Conservation (phyloP, 2,329 filamentous ascomycete species). For the Penicillium sp. region DNA sequence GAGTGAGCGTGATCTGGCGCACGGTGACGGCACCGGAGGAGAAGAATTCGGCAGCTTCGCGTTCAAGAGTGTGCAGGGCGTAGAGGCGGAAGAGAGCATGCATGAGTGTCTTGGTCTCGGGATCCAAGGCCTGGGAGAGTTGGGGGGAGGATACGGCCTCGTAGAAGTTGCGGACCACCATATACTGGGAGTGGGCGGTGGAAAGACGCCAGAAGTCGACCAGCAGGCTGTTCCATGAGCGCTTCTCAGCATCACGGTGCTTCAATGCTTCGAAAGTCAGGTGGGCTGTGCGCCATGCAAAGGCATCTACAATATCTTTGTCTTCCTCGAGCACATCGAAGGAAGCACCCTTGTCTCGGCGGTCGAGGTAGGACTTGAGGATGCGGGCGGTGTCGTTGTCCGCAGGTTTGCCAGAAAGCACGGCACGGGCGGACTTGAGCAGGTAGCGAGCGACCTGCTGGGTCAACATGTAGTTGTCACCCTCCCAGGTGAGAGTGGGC, state of each 20-base stretch:
- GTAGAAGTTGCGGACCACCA: constrained; percentile 79
- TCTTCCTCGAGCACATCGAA: constrained; percentile 72
- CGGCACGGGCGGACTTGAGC: constrained; percentile 70
- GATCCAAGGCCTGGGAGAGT: constrained; percentile 55
- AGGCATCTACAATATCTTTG: constrained; percentile 68
- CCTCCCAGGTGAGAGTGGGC: constrained; percentile 70
- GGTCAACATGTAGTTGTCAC: constrained; percentile 79
- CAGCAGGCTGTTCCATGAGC: constrained; percentile 72
- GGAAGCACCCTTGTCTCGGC: constrained; percentile 68
- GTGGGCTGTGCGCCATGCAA: constrained; percentile 71
- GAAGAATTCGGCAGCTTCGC: constrained; percentile 71
- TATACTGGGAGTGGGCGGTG: constrained; percentile 73
- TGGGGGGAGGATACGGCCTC: constrained; percentile 59
- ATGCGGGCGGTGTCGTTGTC: constrained; percentile 68
- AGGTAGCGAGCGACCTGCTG: constrained; percentile 76
- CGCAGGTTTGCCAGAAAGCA: constrained; percentile 62
- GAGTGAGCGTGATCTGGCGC: constrained; percentile 67
- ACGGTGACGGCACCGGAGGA: constrained; percentile 66
- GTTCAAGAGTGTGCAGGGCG: constrained; percentile 65
- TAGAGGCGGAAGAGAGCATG: constrained; percentile 67
- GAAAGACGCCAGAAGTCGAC: constrained; percentile 75
- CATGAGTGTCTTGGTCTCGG: constrained; percentile 57
- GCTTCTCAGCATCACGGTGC: constrained; percentile 71
- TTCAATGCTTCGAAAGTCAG: constrained; percentile 73
- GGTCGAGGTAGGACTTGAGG: constrained; percentile 61